Conservation (phyloP, 2,329 filamentous ascomycete genomes). For the Diplodia seriata region DNA sequence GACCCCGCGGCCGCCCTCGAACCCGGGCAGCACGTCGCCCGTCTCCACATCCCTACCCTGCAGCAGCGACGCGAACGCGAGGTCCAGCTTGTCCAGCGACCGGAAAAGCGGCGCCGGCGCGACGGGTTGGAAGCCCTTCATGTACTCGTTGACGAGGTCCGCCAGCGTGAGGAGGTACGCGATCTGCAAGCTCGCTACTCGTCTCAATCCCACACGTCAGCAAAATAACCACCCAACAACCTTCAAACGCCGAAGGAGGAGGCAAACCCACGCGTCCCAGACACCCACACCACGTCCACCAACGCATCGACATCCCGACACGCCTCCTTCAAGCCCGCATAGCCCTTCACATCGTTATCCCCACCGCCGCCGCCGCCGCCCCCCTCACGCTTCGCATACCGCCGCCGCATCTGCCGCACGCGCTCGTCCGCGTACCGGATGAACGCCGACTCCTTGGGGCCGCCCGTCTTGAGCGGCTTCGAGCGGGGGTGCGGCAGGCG, state of each 20-base stretch:
- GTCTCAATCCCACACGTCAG: no score
- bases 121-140: constrained; percentile 71
- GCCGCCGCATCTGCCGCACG: constrained; percentile 58
- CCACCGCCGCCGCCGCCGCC: neutral
- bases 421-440: constrained; percentile 64
- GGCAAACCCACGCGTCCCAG: constrained; percentile 75
- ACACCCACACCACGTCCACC: constrained; percentile 84
- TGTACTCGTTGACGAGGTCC: constrained; percentile 72
- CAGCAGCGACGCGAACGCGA: constrained; percentile 79
- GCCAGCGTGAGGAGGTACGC: constrained; percentile 83
- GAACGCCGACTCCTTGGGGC: constrained; percentile 64
- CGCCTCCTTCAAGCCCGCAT: constrained; percentile 70
- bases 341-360: constrained; percentile 55
- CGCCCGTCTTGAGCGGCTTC: constrained; percentile 62
- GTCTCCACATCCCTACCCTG: constrained; percentile 71
- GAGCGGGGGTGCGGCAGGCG: constrained; percentile 61
- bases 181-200: constrained; percentile 75
- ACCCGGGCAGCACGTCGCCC: constrained; percentile 71
- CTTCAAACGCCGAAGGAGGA: neutral
- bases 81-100: constrained; percentile 79
- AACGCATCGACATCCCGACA: constrained; percentile 76
- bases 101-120: constrained; percentile 72
- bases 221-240: no score
- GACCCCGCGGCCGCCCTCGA: constrained; percentile 66
- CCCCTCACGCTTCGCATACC: constrained; percentile 58